phyloP scores from a whole-genome alignment of 768 basidiomycete genomes.

The Podaxis sp. region DNA sequence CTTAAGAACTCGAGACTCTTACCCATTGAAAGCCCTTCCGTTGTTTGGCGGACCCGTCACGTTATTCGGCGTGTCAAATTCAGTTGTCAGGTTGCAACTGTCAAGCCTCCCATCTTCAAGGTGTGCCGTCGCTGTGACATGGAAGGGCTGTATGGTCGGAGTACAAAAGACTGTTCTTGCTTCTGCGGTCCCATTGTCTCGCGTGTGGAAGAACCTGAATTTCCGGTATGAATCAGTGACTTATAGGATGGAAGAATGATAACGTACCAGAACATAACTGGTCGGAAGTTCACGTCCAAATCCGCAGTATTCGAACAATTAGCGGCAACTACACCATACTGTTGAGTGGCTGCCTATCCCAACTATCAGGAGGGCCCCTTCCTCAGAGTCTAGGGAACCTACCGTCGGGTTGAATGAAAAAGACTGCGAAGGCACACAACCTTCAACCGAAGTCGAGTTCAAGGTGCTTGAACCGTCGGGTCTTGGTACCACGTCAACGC shows the following conservation, averaged over 20 bases:
- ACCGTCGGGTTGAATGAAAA: conserved; percentile 38
- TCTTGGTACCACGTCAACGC: conserved; percentile 19
- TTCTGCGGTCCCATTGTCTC: conserved; percentile 30
- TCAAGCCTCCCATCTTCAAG: conserved; percentile 41
- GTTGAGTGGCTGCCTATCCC: conserved; percentile 35
- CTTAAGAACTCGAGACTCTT: conserved; percentile 13
- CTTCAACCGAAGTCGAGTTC: conserved; percentile 42
- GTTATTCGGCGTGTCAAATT: conserved; percentile 42
- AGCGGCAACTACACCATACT: conserved; percentile 47
- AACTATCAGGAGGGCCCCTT: neutral
- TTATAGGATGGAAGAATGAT: neutral
- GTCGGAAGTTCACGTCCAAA: conserved; percentile 35
- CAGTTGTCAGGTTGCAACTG: conserved; percentile 30
- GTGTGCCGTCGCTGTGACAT: conserved; percentile 41
- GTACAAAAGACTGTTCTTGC: conserved; percentile 56
- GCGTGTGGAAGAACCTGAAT: conserved; percentile 38
- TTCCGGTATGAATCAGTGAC: neutral
- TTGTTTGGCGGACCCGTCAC: conserved; percentile 44
- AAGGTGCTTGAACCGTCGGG: conserved; percentile 26
- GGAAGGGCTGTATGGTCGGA: conserved; percentile 44
- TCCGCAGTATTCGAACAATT: conserved; percentile 30
- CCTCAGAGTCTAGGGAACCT: conserved; percentile 1
- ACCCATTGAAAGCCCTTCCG: conserved; percentile 63
- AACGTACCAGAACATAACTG: conserved; percentile 67
- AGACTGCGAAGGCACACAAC: conserved; percentile 36